These are phyloP conservation scores for Fraxinus excelsior DNA, from an alignment of 257 asterid species.

Conservation along the genomic window DNA sequence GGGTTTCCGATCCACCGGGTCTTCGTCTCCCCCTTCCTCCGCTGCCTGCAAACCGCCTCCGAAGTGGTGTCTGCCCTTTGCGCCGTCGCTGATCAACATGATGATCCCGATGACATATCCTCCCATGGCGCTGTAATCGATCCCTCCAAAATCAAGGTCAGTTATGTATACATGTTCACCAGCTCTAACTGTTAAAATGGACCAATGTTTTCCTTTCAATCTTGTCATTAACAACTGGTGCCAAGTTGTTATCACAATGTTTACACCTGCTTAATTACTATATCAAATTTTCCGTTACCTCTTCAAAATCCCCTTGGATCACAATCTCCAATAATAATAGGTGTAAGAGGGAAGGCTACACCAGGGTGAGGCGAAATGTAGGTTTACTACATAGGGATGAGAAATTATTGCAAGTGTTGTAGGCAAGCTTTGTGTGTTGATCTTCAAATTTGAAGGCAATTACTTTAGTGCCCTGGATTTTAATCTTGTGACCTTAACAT, in stretches of 20 bases:
- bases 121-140: slow-evolving; percentile 59
- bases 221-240: not conserved
- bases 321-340: not conserved
- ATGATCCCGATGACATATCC: slow-evolving; percentile 48
- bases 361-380: not conserved
- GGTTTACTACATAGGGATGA: not conserved
- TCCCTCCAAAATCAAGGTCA: slow-evolving; percentile 78
- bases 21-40: slow-evolving; percentile 77
- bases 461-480: not conserved
- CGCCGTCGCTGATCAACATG: slow-evolving; percentile 45
- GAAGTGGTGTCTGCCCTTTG: slow-evolving; percentile 66
- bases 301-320: not conserved
- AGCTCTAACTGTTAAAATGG: not conserved
- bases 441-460: not conserved
- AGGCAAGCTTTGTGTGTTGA: not conserved
- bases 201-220: not conserved
- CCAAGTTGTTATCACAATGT: not conserved
- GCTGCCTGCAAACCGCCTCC: slow-evolving; percentile 89
- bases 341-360: not conserved
- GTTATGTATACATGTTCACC: not conserved
- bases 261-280: not conserved
- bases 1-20: slow-evolving; percentile 75
- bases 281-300: not conserved
- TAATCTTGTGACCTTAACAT: not conserved
- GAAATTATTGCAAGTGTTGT: not conserved